Conservation (phyloP, 179 eudicot species). For the Gypsophila paniculata region DNA sequence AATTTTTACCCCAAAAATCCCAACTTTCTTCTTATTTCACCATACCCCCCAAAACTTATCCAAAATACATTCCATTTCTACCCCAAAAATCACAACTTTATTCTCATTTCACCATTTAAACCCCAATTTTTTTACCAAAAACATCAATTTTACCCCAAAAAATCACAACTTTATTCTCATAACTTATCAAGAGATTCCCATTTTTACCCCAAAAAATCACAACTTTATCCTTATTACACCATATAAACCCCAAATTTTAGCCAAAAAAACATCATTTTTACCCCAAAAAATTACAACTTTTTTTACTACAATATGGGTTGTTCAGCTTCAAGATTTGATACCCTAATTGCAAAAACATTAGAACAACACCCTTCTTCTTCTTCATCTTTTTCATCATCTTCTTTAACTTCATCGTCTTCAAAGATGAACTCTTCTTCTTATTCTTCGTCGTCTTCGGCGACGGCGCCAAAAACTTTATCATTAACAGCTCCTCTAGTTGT, state of each 20-base stretch:
- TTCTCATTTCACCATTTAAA: neutral
- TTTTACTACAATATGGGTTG: slow-evolving; percentile 32
- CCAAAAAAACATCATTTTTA: neutral
- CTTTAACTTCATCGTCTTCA: slow-evolving; percentile 14
- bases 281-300: neutral
- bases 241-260: too few relatives aligned
- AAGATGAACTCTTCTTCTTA: slow-evolving; percentile 17
- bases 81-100: neutral
- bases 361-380: slow-evolving; percentile 33
- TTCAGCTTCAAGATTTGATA: slow-evolving; percentile 34
- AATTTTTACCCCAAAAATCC: too few relatives aligned
- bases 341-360: slow-evolving; percentile 33
- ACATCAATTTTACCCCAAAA: neutral
- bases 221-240: too few relatives aligned
- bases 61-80: neutral
- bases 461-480: slow-evolving; percentile 39
- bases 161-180: neutral
- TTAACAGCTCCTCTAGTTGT: slow-evolving; percentile 60
- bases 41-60: neutral
- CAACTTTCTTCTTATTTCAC: too few relatives aligned
- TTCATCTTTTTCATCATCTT: slow-evolving; percentile 9
- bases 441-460: slow-evolving; percentile 16
- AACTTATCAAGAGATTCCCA: too few relatives aligned
- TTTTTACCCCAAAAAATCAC: too few relatives aligned
- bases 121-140: too few relatives aligned